These are phyloP conservation scores for Ceratocystiopsis brevicomis DNA, from an alignment of 2,329 filamentous ascomycete species.

Conservation along the genomic window DNA sequence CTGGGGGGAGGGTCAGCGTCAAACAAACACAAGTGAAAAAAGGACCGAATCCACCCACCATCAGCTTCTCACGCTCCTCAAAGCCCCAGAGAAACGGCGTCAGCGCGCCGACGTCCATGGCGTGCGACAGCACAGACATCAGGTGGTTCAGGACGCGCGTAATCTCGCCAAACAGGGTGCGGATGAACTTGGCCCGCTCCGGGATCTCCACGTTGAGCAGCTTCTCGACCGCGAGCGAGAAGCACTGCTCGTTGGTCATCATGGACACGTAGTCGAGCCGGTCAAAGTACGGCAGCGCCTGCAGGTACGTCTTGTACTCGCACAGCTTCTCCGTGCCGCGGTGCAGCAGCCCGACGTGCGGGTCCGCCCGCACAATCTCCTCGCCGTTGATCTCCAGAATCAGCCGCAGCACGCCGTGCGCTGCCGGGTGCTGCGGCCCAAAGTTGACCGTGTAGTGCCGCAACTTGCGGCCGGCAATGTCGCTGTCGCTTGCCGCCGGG, in stretches of 20 bases:
- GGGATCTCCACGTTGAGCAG: conserved; percentile 92
- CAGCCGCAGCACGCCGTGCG: conserved; percentile 90
- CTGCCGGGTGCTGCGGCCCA: conserved; percentile 92
- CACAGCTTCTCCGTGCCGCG: conserved; percentile 98
- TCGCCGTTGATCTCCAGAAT: conserved; percentile 97
- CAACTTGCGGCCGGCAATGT: conserved; percentile 55
- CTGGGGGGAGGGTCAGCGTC: conserved; percentile 25
- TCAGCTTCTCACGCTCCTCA: conserved; percentile 98
- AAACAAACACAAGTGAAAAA: too few species aligned
- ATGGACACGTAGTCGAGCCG: conserved; percentile 97
- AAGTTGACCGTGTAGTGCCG: conserved; percentile 99
- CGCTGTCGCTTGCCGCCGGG: conserved; percentile 29
- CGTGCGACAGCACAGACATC: conserved; percentile 93
- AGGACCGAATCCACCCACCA: conserved; percentile 48
- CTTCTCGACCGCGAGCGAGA: conserved; percentile 90
- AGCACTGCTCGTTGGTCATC: conserved; percentile 99
- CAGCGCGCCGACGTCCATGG: conserved; percentile 95
- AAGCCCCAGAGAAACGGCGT: conserved; percentile 99
- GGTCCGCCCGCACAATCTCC: conserved; percentile 90
- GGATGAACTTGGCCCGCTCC: conserved; percentile 88
- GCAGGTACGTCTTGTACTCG: conserved; percentile 98
- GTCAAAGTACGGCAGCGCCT: conserved; percentile 96
- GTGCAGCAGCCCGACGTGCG: conserved; percentile 90
- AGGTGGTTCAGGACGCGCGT: conserved; percentile 90
- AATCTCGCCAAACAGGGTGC: conserved; percentile 88